Evolutionary conservation across 2,329 filamentous ascomycete genomes (phyloP).

Genomic region (Colletotrichum sidae): DNA sequence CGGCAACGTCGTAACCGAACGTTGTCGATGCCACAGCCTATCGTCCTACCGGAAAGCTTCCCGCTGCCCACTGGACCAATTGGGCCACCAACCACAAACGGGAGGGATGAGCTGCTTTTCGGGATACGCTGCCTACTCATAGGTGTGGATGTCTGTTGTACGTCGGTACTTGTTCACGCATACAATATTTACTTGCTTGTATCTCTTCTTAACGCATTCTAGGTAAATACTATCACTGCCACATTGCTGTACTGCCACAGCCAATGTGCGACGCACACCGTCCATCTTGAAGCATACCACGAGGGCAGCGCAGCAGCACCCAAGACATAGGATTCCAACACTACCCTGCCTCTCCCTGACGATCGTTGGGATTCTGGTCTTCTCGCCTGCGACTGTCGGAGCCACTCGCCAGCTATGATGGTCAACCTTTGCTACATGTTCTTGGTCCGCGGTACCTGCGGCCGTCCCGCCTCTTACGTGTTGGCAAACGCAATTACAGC

Average conservation of each 20-base stretch:
- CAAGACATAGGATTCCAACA: conserved; percentile 25
- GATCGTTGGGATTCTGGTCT: conserved; percentile 20
- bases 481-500: conserved; percentile 4
- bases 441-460: conserved; percentile 28
- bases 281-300: no score
- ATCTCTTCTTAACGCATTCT: no score
- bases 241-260: conserved; percentile 6
- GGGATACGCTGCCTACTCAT: not conserved
- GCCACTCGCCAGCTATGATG: conserved; percentile 13
- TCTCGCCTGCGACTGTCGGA: conserved; percentile 4
- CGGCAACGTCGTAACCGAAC: conserved; percentile 2
- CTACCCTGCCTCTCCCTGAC: conserved; percentile 30
- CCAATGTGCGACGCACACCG: conserved; percentile 15
- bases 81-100: conserved; percentile 12
- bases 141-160: no score
- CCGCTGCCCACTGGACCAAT: conserved; percentile 35
- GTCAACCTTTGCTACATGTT: conserved; percentile 8
- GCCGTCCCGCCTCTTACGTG: conserved; percentile 27
- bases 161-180: no score
- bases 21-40: conserved; percentile 20
- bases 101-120: conserved; percentile 28
- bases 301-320: not conserved
- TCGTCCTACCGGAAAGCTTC: conserved; percentile 34
- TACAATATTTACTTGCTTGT: no score
- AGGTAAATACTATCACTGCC: no score